Evolutionary conservation across 2,329 filamentous ascomycete species (phyloP), one percentile per base, ranked within the genome.

Genomic region (Ophiostoma ulmi): DNA sequence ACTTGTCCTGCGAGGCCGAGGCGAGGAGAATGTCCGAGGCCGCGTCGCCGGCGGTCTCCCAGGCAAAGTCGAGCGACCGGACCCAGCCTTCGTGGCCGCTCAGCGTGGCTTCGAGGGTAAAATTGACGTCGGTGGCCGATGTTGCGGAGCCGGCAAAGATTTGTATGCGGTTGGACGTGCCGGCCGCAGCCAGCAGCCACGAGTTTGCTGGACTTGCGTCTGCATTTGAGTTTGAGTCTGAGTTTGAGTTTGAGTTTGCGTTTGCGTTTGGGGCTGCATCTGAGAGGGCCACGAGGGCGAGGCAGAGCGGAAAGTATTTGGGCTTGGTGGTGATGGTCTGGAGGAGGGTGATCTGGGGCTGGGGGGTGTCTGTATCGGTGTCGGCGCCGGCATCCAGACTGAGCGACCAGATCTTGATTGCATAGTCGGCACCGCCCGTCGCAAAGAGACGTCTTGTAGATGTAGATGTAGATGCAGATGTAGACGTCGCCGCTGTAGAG

Each of bases 1-100:
- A 99, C 80, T 97, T 97, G 80, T 99, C 95, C 79, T 99, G 95
- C 78, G 94, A 98, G 31, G 94, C 94, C 13, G 94, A 98, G 0
- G 94, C 93, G 26, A 99, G 85, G 31, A 98, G 80, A 4, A 97
- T 78, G 77, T 97, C 94, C 69, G 87, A 39, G 77, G 97, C 93
- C 67, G 86, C 11, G 80, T 52, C 35, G 48, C 38, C 5, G 13
- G 2, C 77, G 17, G 80, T 85, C 77, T 95, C 91, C 72, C 82
- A 82, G 1, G 87, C 86, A 75, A 99, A 95, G 73, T 90, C 90
- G 14, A 99, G 83, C 17, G 93, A 94, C 67, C 94, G 86, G 66
- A 99, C 88, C 95, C 95, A 99, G 71, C 92, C 94, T 80, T 99
- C 95, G 76, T 99, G 95, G 3, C 95, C 95, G 0, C 88, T 86